A percentile compares a stretch with the other conserved stretches of the same genome.
Evolutionary conservation across 2,329 filamentous ascomycete species (phyloP).

Genomic region (Balansia obtecta): DNA sequence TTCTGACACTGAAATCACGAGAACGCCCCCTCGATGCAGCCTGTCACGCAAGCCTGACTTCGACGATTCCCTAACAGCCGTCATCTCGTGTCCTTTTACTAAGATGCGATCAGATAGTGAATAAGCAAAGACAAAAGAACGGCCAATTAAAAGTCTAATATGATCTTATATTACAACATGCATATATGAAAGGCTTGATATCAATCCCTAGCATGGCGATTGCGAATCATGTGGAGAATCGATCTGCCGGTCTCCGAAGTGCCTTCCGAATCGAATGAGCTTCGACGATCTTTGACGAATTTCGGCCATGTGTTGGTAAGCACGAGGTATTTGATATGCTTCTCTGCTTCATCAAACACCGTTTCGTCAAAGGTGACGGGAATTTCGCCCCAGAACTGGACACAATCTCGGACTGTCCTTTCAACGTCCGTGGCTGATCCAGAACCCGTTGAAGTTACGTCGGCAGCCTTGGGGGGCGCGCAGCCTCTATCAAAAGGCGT

Average conservation of each 20-base stretch:
- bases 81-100: too few relatives aligned
- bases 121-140: neutral
- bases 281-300: slow-evolving; percentile 30
- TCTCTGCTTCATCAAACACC: slow-evolving; percentile 47
- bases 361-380: slow-evolving; percentile 33
- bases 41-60: too few relatives aligned
- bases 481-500: slow-evolving; percentile 23
- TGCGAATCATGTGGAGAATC: slow-evolving; percentile 3
- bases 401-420: slow-evolving; percentile 3
- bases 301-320: slow-evolving; percentile 57
- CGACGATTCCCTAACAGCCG: too few relatives aligned
- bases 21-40: too few relatives aligned
- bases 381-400: slow-evolving; percentile 28
- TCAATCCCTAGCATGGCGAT: neutral
- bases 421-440: neutral
- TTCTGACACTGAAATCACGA: too few relatives aligned
- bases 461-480: neutral
- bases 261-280: slow-evolving; percentile 12
- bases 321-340: slow-evolving; percentile 53
- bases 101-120: too few relatives aligned
- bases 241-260: slow-evolving; percentile 6
- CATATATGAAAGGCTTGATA: neutral
- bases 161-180: too few relatives aligned
- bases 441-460: neutral
- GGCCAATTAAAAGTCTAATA: neutral